Percentiles rank a stretch among this genome's conserved stretches.
These are phyloP conservation scores for Musa beccarii DNA, from an alignment of 176 grass and related monocot species.

Conservation along the genomic window DNA sequence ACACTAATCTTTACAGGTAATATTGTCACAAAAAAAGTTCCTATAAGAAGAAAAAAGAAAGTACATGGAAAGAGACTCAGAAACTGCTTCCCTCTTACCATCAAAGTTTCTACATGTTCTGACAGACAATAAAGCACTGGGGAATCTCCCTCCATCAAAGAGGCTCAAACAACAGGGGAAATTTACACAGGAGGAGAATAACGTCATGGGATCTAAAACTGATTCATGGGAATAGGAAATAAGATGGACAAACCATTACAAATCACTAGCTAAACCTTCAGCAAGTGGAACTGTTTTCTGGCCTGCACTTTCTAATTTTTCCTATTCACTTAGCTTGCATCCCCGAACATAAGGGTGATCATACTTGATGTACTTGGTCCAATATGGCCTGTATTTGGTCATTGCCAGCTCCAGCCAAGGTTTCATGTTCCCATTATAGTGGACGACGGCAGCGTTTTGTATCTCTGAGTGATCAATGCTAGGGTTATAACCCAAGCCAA, in stretches of 20 bases:
- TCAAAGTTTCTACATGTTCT: neutral
- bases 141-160: neutral
- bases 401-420: slow-evolving; percentile 98
- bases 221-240: no score
- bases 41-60: no score
- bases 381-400: slow-evolving; percentile 84
- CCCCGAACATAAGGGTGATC: slow-evolving; percentile 77
- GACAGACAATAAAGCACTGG: neutral
- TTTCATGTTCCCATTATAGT: slow-evolving; percentile 99
- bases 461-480: slow-evolving; percentile 88
- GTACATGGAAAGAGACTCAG: neutral
- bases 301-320: neutral
- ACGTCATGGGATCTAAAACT: neutral
- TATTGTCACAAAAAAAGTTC: neutral
- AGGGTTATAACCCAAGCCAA: slow-evolving; percentile 94
- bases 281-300: neutral
- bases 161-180: neutral
- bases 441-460: slow-evolving; percentile 77
- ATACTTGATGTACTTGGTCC: slow-evolving; percentile 97
- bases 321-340: slow-evolving; percentile 82
- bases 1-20: neutral
- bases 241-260: no score
- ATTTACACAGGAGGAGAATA: neutral
- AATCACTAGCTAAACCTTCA: neutral
- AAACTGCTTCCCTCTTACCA: neutral